A percentile compares a stretch with the other conserved stretches of the same genome.
These are phyloP conservation scores for Fomes fomentarius DNA, from an alignment of 1,284 basidiomycete genomes.

Conservation along the genomic window DNA sequence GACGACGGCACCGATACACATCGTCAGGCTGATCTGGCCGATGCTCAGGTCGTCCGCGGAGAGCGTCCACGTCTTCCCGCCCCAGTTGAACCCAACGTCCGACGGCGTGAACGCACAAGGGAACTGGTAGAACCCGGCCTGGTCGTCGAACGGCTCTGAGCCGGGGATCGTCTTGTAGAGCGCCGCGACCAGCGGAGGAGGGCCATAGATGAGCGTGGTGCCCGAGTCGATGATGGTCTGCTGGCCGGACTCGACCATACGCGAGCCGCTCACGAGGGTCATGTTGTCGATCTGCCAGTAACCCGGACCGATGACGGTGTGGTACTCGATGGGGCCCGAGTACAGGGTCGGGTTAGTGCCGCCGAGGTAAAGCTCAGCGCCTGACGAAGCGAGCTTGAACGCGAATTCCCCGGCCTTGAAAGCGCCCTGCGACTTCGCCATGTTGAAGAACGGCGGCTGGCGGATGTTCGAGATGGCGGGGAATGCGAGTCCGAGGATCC, in stretches of 20 bases:
- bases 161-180: slow-evolving; percentile 50
- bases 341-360: slow-evolving; percentile 43
- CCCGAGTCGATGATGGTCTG: slow-evolving; percentile 27
- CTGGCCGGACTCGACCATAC: slow-evolving; percentile 10
- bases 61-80: slow-evolving; percentile 41
- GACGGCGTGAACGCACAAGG: slow-evolving; percentile 41
- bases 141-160: slow-evolving; percentile 25
- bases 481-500: slow-evolving; percentile 31
- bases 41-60: slow-evolving; percentile 32
- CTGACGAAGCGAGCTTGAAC: slow-evolving; percentile 48
- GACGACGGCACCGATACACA: slow-evolving; percentile 34
- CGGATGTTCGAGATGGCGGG: slow-evolving; percentile 22
- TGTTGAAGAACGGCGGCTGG: slow-evolving; percentile 23
- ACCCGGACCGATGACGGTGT: slow-evolving; percentile 29
- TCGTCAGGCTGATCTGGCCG: slow-evolving; percentile 20
- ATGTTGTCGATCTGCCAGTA: slow-evolving; percentile 33
- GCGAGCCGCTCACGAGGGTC: slow-evolving; percentile 24
- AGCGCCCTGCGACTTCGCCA: slow-evolving; percentile 15
- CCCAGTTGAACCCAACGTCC: slow-evolving; percentile 43
- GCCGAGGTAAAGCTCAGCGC: slow-evolving; percentile 56
- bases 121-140: slow-evolving; percentile 39
- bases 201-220: too few relatives aligned
- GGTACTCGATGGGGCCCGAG: slow-evolving; percentile 44
- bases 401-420: slow-evolving; percentile 35
- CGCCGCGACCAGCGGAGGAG: slow-evolving; percentile 40